Evolutionary conservation across 2,329 filamentous ascomycete genomes (phyloP), one percentile per base, ranked within the genome.

Genomic region (Alternaria sp.): DNA sequence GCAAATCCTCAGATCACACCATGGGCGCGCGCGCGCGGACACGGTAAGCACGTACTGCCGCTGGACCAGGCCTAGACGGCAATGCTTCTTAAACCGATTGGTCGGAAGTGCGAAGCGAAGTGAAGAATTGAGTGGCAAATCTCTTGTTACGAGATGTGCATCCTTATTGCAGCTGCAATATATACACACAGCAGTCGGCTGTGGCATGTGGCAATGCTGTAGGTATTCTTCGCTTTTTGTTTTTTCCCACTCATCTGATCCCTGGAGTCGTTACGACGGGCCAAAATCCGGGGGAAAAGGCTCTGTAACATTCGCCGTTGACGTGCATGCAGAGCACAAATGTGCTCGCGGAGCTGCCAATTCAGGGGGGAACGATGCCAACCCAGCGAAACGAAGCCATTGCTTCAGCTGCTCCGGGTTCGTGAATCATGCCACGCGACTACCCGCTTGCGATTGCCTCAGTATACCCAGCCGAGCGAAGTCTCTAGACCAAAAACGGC

Each of bases 381-480:
- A 27, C 32, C 20, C 20, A 14, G 38, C 60, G 46, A 59, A 52
- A 59, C 56, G 36, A 22, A 52, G 54, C 45, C n/a, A 52, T 49
- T 55, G 61, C 50, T 54, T 54, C 58, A 64, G 44, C 36, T 27
- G 27, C 40, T n/a, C 48, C 34, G 34, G 58, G 57, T 48, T 48
- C 14, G 20, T 64, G 58, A 64, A 58, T 64, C 61, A 62, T 49
- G 60, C 32, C 46, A 22, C 52, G 56, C 45, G 34, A 59, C 45
- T 45, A 41, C 45, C 48, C 45, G 45, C 54, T 46, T 57, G 22
- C 30, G 7, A 7, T 25, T 14, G n/a, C 32, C 32, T 43, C 20
- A 41, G n/a, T 60, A 63, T 48, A 49, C 28, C 38, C 30, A 50
- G 20, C 20, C 14, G 46, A 50, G 32, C 30, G 28, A 36, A 36